Percentiles rank a stretch among this genome's conserved stretches.
Evolutionary conservation across 2,329 filamentous ascomycete genomes (phyloP).

Genomic region (Camptophora hylomeconis): DNA sequence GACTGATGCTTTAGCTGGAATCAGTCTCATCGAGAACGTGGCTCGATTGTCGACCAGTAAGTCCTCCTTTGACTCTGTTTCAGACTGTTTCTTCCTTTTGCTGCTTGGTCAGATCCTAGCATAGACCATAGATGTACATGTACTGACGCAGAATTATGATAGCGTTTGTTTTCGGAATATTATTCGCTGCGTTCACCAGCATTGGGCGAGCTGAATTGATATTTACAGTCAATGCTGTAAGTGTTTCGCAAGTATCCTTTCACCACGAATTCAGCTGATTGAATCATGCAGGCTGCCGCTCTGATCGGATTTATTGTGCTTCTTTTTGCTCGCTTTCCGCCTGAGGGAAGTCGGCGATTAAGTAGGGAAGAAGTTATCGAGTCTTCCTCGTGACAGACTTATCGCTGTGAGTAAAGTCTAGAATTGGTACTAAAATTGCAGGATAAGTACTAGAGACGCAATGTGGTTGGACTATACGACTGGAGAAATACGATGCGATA

Average conservation of each 20-base stretch:
- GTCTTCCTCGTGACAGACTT: no score
- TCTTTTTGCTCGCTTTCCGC: slow-evolving; percentile 15
- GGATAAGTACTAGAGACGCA: no score
- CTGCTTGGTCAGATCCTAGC: no score
- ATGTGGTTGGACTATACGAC: no score
- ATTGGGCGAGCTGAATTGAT: slow-evolving; percentile 48
- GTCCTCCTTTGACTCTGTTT: no score
- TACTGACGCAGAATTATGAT: no score
- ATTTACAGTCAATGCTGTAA: slow-evolving; percentile 50
- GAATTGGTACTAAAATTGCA: no score
- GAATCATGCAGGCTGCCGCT: slow-evolving; percentile 9
- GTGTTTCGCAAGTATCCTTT: background rate
- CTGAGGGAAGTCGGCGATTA: slow-evolving; percentile 10
- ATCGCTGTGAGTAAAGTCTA: no score
- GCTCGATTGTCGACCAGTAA: slow-evolving; percentile 45
- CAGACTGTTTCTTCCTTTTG: background rate
- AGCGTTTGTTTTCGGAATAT: slow-evolving; percentile 50
- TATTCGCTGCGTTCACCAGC: slow-evolving; percentile 51
- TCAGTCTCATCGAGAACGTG: slow-evolving; percentile 58
- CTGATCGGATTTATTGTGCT: slow-evolving; percentile 14
- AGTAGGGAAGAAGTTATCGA: slow-evolving; percentile 4
- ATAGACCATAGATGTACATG: no score
- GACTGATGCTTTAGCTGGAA: slow-evolving; percentile 53
- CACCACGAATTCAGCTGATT: background rate
- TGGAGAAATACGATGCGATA: no score